phyloP scores from a whole-genome alignment of 23 red algal species.

The Agarophyton chilense region DNA sequence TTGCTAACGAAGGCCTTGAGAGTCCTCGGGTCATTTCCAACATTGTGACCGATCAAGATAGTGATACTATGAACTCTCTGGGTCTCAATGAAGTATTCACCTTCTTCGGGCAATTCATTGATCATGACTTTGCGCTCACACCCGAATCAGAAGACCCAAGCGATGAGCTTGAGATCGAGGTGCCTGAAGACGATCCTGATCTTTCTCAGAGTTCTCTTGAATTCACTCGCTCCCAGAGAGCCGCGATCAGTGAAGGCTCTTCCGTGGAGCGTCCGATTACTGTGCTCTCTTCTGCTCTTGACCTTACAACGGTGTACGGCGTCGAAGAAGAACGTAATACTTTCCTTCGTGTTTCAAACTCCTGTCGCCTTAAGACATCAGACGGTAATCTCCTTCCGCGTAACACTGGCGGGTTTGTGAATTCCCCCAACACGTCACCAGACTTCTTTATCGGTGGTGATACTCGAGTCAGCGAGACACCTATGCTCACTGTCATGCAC shows the following conservation, averaged over 20 bases:
- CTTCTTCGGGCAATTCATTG: slow-evolving; percentile 63
- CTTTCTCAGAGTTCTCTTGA: background rate
- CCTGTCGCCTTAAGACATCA: slow-evolving; percentile 31
- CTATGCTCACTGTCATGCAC: slow-evolving; percentile 43
- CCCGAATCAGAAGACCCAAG: slow-evolving; percentile 7
- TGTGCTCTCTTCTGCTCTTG: slow-evolving; percentile 47
- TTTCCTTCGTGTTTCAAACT: slow-evolving; percentile 22
- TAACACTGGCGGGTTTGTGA: slow-evolving; percentile 18
- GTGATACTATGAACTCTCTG: slow-evolving; percentile 2
- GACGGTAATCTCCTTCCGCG: slow-evolving; percentile 21
- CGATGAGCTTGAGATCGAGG: slow-evolving; percentile 4
- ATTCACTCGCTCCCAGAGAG: slow-evolving; percentile 36
- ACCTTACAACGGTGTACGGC: slow-evolving; percentile 60
- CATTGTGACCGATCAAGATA: slow-evolving; percentile 7
- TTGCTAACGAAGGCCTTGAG: background rate
- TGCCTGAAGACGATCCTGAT: slow-evolving; percentile 10
- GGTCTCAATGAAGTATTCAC: slow-evolving; percentile 48
- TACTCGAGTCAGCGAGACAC: slow-evolving; percentile 42
- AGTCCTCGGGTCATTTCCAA: slow-evolving; percentile 40
- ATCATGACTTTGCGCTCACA: slow-evolving; percentile 50
- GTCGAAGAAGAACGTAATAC: slow-evolving; percentile 7
- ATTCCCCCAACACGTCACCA: slow-evolving; percentile 16
- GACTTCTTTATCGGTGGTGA: slow-evolving; percentile 63
- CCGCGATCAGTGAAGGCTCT: background rate
- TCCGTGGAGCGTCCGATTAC: slow-evolving; percentile 31